Evolutionary conservation across 768 basidiomycete genomes (phyloP).

Genomic region (Kwoniella europaea): DNA sequence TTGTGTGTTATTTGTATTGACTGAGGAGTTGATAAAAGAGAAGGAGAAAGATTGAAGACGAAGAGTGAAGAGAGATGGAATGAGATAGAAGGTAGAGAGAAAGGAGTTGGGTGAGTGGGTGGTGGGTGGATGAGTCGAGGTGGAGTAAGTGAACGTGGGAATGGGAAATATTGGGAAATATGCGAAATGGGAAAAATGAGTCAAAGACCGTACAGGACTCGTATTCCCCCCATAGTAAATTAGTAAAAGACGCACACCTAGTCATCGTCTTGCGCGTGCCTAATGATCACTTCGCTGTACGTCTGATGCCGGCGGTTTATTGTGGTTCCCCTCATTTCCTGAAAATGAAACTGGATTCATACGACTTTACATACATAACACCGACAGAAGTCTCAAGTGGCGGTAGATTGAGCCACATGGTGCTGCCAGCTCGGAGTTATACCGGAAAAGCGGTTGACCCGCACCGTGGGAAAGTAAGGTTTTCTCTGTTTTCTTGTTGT

Average conservation of each 20-base stretch:
- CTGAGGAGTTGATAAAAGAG: background rate
- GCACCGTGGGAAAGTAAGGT: background rate
- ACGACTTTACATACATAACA: background rate
- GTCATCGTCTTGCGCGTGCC: background rate
- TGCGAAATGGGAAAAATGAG: background rate
- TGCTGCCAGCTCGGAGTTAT: no score
- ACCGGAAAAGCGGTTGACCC: no score
- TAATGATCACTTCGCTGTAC: background rate
- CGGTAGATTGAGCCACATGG: background rate
- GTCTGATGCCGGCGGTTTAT: background rate
- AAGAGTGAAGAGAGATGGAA: conserved; percentile 16
- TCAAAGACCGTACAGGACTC: no score
- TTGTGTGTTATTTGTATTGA: conserved; percentile 6
- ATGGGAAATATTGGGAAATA: background rate
- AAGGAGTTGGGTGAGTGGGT: background rate
- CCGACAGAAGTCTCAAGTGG: background rate
- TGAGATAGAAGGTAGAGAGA: conserved; percentile 21
- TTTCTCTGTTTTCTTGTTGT: background rate
- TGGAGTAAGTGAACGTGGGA: background rate
- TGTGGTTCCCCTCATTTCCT: background rate
- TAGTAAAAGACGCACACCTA: no score
- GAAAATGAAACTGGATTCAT: background rate
- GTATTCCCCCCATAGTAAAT: no score
- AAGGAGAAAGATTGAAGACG: conserved; percentile 5
- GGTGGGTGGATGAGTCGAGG: background rate